These are phyloP conservation scores for Leccinellum luteum DNA, from an alignment of 768 basidiomycete species.

Conservation along the genomic window DNA sequence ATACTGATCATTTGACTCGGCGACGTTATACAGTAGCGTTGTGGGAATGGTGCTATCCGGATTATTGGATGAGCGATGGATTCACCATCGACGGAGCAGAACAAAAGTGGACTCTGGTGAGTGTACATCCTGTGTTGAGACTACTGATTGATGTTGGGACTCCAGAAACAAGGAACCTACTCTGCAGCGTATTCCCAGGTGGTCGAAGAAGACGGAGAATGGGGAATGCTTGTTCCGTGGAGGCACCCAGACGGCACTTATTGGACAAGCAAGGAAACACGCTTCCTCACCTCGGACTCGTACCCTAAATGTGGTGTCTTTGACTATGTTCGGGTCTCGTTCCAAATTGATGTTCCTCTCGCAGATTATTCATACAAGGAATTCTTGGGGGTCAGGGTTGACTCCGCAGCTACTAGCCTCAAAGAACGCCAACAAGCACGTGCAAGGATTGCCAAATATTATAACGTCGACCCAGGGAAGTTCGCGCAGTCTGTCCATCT, in stretches of 20 bases:
- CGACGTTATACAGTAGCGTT: constrained; percentile 18
- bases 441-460: constrained; percentile 21
- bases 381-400: constrained; percentile 26
- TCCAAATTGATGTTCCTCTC: neutral
- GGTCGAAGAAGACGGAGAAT: constrained; percentile 19
- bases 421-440: constrained; percentile 21
- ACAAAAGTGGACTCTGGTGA: constrained; percentile 25
- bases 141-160: neutral
- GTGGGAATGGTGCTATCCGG: constrained; percentile 30
- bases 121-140: neutral
- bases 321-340: neutral
- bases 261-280: constrained; percentile 25
- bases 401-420: constrained; percentile 11
- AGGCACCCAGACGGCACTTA: constrained; percentile 23
- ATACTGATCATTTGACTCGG: neutral
- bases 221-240: constrained; percentile 21
- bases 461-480: constrained; percentile 22
- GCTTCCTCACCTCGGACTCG: constrained; percentile 17
- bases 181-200: constrained; percentile 21
- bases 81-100: constrained; percentile 10
- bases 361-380: constrained; percentile 29
- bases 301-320: constrained; percentile 22
- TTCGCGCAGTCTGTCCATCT: neutral
- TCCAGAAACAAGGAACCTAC: constrained; percentile 20
- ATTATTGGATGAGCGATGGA: constrained; percentile 29